Evolutionary conservation across 257 asterid species (phyloP), one percentile per base, ranked within the genome.

Genomic region (Anisodus tanguticus): DNA sequence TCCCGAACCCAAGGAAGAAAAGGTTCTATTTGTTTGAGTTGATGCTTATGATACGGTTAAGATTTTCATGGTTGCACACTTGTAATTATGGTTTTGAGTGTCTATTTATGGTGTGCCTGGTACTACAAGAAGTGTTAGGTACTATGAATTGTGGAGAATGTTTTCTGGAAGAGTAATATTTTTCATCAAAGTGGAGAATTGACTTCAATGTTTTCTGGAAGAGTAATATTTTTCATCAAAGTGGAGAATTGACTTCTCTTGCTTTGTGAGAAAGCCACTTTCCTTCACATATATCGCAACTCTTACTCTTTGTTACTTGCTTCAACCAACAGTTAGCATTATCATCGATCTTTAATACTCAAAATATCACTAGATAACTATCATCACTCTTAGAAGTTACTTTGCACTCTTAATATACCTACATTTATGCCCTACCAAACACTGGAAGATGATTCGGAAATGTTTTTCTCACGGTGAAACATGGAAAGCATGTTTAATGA

Each of bases 81-180:
- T 41, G 15, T 43, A 70, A 43, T 17, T 43, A 70, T 70, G 55
- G 69, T 53, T 70, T 41, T 70, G 79, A 43, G 16, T 70, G 79
- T 17, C 57, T 43, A 70, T 43, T 70, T 70, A 43, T 70, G 57
- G 57, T 70, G 79, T 70, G 16, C 43, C 13, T 17, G 57, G 57
- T 17, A 43, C 37, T 43, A 70, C 79, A 2, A 17, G 16, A 10
- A 70, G 79, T 70, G 79, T 43, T 70, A 8, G 79, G 54, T 17
- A 9, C 79, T 9, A 16, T 43, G 79, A 43, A 0, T 41, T 70
- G 57, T 17, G 37, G 37, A 9, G 31, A 69, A 41, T 69, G 37
- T 35, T 67, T 13, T 37, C 22, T 67, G 45, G 74, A 67, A 67
- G 74, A 37, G 31, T 3, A 37, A 35, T 37, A 6, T 11, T 68